Percentiles rank a stretch among this genome's conserved stretches.
Evolutionary conservation across 1,284 basidiomycete species (phyloP).

Genomic region (Microbotryum intermedium): DNA sequence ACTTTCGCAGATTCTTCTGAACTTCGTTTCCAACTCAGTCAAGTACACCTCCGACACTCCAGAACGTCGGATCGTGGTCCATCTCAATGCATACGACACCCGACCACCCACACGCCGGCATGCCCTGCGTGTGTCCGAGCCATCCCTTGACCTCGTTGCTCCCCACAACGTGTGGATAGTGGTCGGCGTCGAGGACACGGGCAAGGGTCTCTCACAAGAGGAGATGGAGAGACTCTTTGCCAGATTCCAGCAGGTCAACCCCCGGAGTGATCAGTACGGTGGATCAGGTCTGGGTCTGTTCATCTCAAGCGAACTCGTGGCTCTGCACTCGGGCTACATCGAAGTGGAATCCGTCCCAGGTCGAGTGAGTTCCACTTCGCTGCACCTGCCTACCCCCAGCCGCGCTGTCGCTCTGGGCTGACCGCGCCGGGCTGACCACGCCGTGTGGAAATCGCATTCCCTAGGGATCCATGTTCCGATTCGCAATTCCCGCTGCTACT

Average conservation of each 20-base stretch:
- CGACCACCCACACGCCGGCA: neutral
- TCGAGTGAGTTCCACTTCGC: neutral
- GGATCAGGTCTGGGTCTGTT: conserved; percentile 28
- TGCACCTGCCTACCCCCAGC: neutral
- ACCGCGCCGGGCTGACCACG: neutral
- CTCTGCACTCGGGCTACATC: conserved; percentile 30
- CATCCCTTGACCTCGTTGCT: conserved; percentile 1
- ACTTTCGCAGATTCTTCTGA: conserved; percentile 30
- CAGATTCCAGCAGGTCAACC: conserved; percentile 30
- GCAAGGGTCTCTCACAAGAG: conserved; percentile 27
- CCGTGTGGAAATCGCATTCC: neutral
- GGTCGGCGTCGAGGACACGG: conserved; percentile 24
- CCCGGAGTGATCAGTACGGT: conserved; percentile 14
- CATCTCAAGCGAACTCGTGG: conserved; percentile 29
- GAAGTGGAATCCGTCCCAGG: conserved; percentile 8
- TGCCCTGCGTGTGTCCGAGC: conserved; percentile 16
- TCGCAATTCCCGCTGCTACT: neutral
- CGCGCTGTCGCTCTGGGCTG: neutral
- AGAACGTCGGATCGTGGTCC: conserved; percentile 6
- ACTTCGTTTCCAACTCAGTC: conserved; percentile 29
- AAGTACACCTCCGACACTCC: conserved; percentile 20
- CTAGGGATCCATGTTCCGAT: neutral
- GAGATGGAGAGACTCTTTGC: conserved; percentile 25
- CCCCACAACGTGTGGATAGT: conserved; percentile 15
- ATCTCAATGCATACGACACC: conserved; percentile 5